A percentile compares a stretch with the other conserved stretches of the same genome.
phyloP scores from a whole-genome alignment of 768 basidiomycete genomes.

The Suillus paluster region DNA sequence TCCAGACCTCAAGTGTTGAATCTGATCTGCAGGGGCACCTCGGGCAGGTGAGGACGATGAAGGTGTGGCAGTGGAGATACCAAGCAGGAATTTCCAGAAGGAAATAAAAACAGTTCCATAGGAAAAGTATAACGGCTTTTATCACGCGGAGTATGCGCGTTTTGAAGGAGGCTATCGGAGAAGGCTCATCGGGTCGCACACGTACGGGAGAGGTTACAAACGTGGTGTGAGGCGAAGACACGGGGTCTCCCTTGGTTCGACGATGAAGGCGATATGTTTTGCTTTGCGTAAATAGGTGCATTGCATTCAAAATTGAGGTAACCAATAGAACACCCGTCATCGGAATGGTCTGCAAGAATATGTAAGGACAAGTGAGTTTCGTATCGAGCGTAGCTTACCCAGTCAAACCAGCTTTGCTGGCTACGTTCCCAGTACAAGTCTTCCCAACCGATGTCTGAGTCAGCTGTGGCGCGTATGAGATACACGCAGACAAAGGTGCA shows the following conservation, averaged over 20 bases:
- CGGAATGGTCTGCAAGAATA: slow-evolving; percentile 59
- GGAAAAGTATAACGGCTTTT: slow-evolving; percentile 36
- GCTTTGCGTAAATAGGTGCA: slow-evolving; percentile 74
- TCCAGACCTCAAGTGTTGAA: slow-evolving; percentile 84
- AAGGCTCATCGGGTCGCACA: slow-evolving; percentile 36
- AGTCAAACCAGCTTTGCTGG: slow-evolving; percentile 75
- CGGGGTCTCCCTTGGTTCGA: slow-evolving; percentile 55
- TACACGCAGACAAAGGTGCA: slow-evolving; percentile 70
- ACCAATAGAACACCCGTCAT: slow-evolving; percentile 59
- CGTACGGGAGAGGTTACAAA: slow-evolving; percentile 57
- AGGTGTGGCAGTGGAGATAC: slow-evolving; percentile 52
- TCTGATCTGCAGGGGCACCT: slow-evolving; percentile 48
- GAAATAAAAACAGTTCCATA: slow-evolving; percentile 58
- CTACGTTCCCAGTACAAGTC: slow-evolving; percentile 73
- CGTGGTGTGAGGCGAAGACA: slow-evolving; percentile 70
- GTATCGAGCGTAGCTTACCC: slow-evolving; percentile 52
- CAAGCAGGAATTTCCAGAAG: slow-evolving; percentile 70
- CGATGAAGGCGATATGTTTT: slow-evolving; percentile 70
- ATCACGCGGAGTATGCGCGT: slow-evolving; percentile 42
- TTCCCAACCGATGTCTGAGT: slow-evolving; percentile 79
- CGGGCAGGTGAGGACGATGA: slow-evolving; percentile 37
- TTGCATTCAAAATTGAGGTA: slow-evolving; percentile 58
- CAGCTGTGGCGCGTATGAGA: slow-evolving; percentile 59
- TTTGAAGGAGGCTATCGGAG: slow-evolving; percentile 48
- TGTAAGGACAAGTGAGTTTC: slow-evolving; percentile 11